Percentiles rank a stretch among this genome's conserved stretches.
phyloP scores from a whole-genome alignment of 192 early-diverging fungal genomes.

The Linnemannia zychae region DNA sequence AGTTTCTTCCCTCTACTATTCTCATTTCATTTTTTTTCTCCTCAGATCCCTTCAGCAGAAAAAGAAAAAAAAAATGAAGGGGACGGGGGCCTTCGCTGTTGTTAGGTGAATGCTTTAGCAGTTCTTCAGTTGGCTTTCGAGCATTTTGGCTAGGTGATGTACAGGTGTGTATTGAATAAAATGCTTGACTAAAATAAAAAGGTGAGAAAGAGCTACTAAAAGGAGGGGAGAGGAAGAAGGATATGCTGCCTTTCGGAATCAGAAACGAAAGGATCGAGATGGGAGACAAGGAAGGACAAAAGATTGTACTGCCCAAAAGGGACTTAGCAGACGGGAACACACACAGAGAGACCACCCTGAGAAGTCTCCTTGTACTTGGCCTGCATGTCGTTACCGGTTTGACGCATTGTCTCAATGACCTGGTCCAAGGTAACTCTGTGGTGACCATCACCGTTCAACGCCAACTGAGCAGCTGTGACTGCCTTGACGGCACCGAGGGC shows the following conservation, averaged over 20 bases:
- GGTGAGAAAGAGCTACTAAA: neutral
- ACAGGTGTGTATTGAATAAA: neutral
- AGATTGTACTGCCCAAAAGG: neutral
- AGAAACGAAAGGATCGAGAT: neutral
- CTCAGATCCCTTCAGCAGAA: too few species aligned
- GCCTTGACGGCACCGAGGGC: constrained; percentile 96
- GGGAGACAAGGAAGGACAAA: neutral
- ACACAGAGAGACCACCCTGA: constrained; percentile 82
- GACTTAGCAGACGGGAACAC: constrained; percentile 37
- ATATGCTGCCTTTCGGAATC: constrained; percentile 5
- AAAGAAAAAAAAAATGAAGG: too few species aligned
- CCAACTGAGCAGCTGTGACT: constrained; percentile 94
- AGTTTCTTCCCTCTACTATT: too few species aligned
- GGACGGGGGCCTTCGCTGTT: too few species aligned
- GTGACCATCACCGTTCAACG: constrained; percentile 92
- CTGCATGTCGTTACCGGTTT: constrained; percentile 93
- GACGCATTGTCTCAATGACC: constrained; percentile 96
- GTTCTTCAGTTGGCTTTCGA: too few species aligned
- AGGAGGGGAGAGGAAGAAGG: neutral
- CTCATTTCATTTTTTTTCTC: too few species aligned
- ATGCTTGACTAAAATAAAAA: neutral
- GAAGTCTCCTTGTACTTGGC: constrained; percentile 98
- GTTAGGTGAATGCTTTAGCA: too few species aligned
- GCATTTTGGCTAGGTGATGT: too few species aligned
- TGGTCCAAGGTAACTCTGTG: constrained; percentile 95